Evolutionary conservation across 1,139 yeast genomes (phyloP).

Genomic region (Geotrichum aggregatum): DNA sequence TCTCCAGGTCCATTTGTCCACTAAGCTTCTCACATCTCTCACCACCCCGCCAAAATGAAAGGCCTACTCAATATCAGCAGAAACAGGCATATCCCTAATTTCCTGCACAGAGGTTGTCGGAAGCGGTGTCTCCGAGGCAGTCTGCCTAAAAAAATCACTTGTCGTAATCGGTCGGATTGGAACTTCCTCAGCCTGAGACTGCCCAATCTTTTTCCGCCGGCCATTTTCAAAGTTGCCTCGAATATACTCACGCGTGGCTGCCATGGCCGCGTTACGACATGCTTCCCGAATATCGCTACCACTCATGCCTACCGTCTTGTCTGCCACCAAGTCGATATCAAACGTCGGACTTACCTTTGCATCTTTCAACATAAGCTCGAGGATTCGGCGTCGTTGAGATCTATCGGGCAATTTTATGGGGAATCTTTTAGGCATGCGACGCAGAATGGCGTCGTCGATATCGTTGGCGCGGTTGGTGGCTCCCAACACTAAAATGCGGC

Average conservation of each 20-base stretch:
- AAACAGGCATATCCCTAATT: slow-evolving; percentile 5
- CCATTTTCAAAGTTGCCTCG: slow-evolving; percentile 32
- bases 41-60: too few relatives aligned
- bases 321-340: slow-evolving; percentile 58
- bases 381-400: slow-evolving; percentile 65
- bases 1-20: too few relatives aligned
- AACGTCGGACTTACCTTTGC: slow-evolving; percentile 55
- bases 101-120: slow-evolving; percentile 29
- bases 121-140: slow-evolving; percentile 30
- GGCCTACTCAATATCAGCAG: slow-evolving; percentile 15
- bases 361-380: slow-evolving; percentile 60
- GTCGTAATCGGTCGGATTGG: slow-evolving; percentile 40
- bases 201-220: slow-evolving; percentile 22
- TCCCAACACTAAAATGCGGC: slow-evolving; percentile 82
- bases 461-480: slow-evolving; percentile 93
- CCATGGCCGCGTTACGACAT: slow-evolving; percentile 89
- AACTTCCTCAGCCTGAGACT: slow-evolving; percentile 29
- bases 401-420: slow-evolving; percentile 70
- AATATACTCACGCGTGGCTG: slow-evolving; percentile 82
- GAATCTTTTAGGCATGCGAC: slow-evolving; percentile 90
- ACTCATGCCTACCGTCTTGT: slow-evolving; percentile 67
- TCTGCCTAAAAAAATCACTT: slow-evolving; percentile 38
- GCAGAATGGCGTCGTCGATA: slow-evolving; percentile 84
- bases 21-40: too few relatives aligned
- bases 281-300: slow-evolving; percentile 91